A percentile compares a stretch with the other conserved stretches of the same genome.
Conservation (phyloP, 345 rosid genomes). For the Garcia nutans region DNA sequence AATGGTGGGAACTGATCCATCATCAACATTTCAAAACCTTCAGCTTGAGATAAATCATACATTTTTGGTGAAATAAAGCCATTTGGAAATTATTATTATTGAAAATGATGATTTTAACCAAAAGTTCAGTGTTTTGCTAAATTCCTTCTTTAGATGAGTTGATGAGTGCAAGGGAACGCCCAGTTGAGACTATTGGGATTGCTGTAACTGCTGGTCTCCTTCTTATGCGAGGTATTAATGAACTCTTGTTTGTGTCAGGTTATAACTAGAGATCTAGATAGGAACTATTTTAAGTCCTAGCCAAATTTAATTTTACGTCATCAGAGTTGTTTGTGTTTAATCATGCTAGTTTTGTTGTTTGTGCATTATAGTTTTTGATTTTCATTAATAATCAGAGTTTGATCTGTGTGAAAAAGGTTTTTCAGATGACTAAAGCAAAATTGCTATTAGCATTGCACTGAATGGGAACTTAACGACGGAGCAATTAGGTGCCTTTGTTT, state of each 20-base stretch:
- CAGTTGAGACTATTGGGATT: slow-evolving; percentile 64
- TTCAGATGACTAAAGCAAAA: not conserved
- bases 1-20: not conserved
- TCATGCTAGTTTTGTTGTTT: not conserved
- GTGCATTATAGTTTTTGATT: not conserved
- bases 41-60: not conserved
- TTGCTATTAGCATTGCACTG: not conserved
- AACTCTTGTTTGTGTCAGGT: not conserved
- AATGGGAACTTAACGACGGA: not conserved
- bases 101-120: not conserved
- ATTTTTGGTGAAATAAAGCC: no score
- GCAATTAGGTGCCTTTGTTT: not conserved
- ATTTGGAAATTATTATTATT: not conserved
- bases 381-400: not conserved
- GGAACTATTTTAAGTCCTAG: not conserved
- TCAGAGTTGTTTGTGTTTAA: no score
- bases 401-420: not conserved
- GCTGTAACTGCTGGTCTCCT: slow-evolving; percentile 59
- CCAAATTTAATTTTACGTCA: not conserved
- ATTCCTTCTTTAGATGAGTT: slow-evolving; percentile 49
- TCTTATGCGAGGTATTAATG: slow-evolving; percentile 65
- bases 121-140: not conserved
- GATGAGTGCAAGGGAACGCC: slow-evolving; percentile 60
- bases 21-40: not conserved
- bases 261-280: not conserved